A percentile compares a stretch with the other conserved stretches of the same genome.
Conservation (phyloP, 805 yeast species). For the Helenozyma baotianmanensis region DNA sequence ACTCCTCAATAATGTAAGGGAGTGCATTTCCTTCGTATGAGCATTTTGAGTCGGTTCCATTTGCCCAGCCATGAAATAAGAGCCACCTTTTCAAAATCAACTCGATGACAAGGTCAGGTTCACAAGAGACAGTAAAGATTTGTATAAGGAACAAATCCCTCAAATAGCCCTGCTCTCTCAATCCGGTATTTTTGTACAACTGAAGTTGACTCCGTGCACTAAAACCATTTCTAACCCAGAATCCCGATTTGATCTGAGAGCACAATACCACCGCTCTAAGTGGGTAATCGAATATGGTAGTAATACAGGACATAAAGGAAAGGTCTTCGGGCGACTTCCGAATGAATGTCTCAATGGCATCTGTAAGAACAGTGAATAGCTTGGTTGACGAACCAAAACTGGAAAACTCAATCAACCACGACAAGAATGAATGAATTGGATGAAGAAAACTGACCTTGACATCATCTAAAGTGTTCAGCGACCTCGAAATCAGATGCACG, state of each 20-base stretch:
- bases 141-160: slow-evolving; percentile 77
- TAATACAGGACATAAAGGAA: slow-evolving; percentile 5
- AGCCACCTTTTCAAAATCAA: slow-evolving; percentile 70
- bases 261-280: slow-evolving; percentile 69
- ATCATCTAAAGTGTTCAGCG: slow-evolving; percentile 11
- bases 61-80: slow-evolving; percentile 35
- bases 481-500: slow-evolving; percentile 3
- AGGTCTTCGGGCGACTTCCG: no score
- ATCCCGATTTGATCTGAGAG: slow-evolving; percentile 82
- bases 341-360: slow-evolving; percentile 6
- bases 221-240: slow-evolving; percentile 93
- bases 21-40: slow-evolving; percentile 44
- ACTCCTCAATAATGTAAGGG: slow-evolving; percentile 74
- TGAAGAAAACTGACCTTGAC: slow-evolving; percentile 68
- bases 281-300: slow-evolving; percentile 62
- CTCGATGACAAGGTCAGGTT: slow-evolving; percentile 53
- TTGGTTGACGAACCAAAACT: slow-evolving; percentile 20
- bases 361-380: slow-evolving; percentile 17
- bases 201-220: slow-evolving; percentile 75
- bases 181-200: slow-evolving; percentile 70
- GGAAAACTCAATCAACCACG: slow-evolving; percentile 64
- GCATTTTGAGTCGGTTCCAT: slow-evolving; percentile 6
- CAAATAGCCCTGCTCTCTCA: slow-evolving; percentile 77
- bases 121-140: slow-evolving; percentile 45
- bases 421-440: slow-evolving; percentile 69